Evolutionary conservation across 2,329 filamentous ascomycete genomes (phyloP), one percentile per base, ranked within the genome.

Genomic region (Fusarium sp.): DNA sequence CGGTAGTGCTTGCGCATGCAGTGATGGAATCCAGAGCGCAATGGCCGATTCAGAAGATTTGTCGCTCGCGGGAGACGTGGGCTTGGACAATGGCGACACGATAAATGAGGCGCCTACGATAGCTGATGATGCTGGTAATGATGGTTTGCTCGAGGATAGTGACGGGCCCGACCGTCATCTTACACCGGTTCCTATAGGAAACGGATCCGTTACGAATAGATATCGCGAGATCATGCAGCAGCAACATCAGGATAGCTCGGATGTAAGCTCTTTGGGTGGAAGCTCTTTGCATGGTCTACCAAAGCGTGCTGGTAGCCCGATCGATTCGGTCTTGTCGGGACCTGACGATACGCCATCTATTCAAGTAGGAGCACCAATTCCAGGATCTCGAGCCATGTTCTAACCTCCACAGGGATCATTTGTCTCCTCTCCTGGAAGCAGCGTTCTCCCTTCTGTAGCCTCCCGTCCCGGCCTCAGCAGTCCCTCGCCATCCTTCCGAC

Each of bases 321-420:
- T 89, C 57, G 90, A 89, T 73, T 95, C 93, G 20, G 81, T 91
- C 35, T 81, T 90, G 65, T 97, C 94, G 10, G 91, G 90, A 32
- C 93, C 94, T 26, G 95, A 97, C 79, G 93, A 97, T 81, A 92
- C 94, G 14, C 94, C 94, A 30, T 98, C 96, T 24, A 81, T 96
- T 60, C 93, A 94, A 85, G 94, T 95, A 85, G 75, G 87, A 76
- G 32, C 18, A n/a, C 13, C 20, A 26, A 44, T 53, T 59, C 53
- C 26, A 51, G 26, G 5, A 45, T 44, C 18, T 39, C 9, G 17
- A 11, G 11, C 9, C 30, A 32, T n/a, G 20, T 9, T 69, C 79
- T 83, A 74, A 85, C 74, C 71, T 51, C 32, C 66, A n/a, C 72
- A 91, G 90, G 91, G 88, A 63, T 92, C 90, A 32, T 81, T 88